Percentiles rank a stretch among this genome's conserved stretches.
phyloP scores from a whole-genome alignment of 495 filamentous ascomycete genomes.

The Schizothecium vesticola region DNA sequence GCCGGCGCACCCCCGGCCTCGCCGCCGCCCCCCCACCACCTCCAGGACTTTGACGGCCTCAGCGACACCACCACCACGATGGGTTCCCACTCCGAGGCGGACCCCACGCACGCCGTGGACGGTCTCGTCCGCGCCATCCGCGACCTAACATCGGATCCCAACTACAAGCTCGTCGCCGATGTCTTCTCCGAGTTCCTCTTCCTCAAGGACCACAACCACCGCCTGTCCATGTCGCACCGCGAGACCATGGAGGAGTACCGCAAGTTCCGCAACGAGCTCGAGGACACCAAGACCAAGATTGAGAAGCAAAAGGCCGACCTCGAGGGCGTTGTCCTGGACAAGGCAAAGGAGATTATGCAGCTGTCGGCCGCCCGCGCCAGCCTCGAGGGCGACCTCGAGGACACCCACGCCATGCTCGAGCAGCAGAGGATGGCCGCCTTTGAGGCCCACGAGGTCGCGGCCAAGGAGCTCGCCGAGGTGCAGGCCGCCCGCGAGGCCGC shows the following conservation, averaged over 20 bases:
- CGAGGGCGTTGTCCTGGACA: constrained; percentile 25
- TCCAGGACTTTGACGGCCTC: neutral
- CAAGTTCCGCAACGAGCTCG: constrained; percentile 33
- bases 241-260: constrained; percentile 35
- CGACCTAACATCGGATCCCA: constrained; percentile 31
- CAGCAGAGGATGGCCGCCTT: constrained; percentile 15
- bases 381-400: constrained; percentile 26
- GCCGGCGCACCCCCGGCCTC: neutral
- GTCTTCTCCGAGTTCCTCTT: constrained; percentile 35
- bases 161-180: constrained; percentile 37
- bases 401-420: constrained; percentile 18
- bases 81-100: constrained; percentile 21
- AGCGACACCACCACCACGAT: constrained; percentile 11
- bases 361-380: constrained; percentile 19
- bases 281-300: constrained; percentile 23
- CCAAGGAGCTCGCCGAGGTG: constrained; percentile 7
- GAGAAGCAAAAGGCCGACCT: constrained; percentile 27
- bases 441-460: constrained; percentile 16
- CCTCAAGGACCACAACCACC: constrained; percentile 35
- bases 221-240: constrained; percentile 28
- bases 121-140: constrained; percentile 35
- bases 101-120: constrained; percentile 30
- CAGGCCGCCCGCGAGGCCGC: constrained; percentile 11
- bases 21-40: neutral
- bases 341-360: constrained; percentile 27